phyloP scores from a whole-genome alignment of 192 early-diverging fungal species.

The Coemansia javaensis region DNA sequence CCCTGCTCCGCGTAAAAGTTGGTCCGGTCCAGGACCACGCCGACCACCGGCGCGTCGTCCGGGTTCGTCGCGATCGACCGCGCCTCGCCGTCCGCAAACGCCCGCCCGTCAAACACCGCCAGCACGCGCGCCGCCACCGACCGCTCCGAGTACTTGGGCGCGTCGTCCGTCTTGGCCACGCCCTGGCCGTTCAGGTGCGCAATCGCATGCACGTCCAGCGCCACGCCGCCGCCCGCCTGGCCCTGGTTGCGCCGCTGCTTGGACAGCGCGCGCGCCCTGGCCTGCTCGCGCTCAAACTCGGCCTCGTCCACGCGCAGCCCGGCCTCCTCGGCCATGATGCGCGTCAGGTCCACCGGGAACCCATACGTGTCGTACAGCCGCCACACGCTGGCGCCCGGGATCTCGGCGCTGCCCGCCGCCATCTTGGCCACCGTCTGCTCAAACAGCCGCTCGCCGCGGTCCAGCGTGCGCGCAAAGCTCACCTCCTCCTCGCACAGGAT shows the following conservation, averaged over 20 bases:
- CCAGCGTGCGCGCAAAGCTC: constrained; percentile 92
- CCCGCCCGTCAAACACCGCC: constrained; percentile 60
- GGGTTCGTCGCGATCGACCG: constrained; percentile 38
- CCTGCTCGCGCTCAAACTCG: constrained; percentile 73
- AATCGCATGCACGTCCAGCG: constrained; percentile 88
- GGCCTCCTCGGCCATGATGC: constrained; percentile 97
- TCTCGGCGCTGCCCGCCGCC: constrained; percentile 46
- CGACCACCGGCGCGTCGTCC: constrained; percentile 64
- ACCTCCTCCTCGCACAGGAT: constrained; percentile 95
- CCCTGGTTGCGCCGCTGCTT: constrained; percentile 49
- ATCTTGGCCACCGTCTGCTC: constrained; percentile 63
- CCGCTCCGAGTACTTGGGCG: constrained; percentile 71
- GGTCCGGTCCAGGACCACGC: constrained; percentile 88
- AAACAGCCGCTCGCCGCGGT: constrained; percentile 94
- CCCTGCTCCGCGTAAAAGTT: constrained; percentile 98
- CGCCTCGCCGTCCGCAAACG: constrained; percentile 36
- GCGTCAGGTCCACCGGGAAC: constrained; percentile 96
- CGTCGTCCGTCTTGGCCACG: constrained; percentile 81
- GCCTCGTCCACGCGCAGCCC: constrained; percentile 78
- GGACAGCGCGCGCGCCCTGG: constrained; percentile 71
- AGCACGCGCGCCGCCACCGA: constrained; percentile 72
- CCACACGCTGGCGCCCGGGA: constrained; percentile 91
- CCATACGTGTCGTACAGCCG: constrained; percentile 98
- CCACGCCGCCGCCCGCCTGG: constrained; percentile 58
- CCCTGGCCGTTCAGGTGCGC: constrained; percentile 74